Conservation (phyloP, 768 basidiomycete genomes). For the Rhodocollybia butyracea region DNA sequence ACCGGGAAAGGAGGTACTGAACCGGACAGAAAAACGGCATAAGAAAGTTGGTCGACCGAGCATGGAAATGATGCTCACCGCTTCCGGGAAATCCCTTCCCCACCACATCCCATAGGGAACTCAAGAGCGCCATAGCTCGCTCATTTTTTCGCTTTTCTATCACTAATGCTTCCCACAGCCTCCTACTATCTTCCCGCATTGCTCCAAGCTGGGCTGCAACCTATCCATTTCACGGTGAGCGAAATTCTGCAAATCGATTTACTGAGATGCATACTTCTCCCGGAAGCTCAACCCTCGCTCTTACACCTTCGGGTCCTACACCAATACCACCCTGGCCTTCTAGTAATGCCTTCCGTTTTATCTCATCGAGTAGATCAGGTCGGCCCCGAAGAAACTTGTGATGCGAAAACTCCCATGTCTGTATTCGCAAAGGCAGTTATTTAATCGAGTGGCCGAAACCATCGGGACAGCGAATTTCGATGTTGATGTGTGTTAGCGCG, state of each 20-base stretch:
- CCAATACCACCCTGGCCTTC: slow-evolving; percentile 54
- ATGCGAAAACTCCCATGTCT: slow-evolving; percentile 89
- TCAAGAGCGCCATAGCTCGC: slow-evolving; percentile 55
- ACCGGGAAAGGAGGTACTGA: slow-evolving; percentile 45
- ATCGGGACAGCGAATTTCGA: neutral
- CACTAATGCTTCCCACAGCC: slow-evolving; percentile 54
- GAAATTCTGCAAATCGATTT: neutral
- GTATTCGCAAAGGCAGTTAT: neutral
- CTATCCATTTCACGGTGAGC: slow-evolving; percentile 21
- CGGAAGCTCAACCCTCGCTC: slow-evolving; percentile 75
- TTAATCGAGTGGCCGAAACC: too few species aligned
- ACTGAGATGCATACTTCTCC: slow-evolving; percentile 55
- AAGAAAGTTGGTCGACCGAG: neutral
- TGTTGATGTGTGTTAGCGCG: neutral
- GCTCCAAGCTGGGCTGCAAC: slow-evolving; percentile 60
- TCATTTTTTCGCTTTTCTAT: slow-evolving; percentile 61
- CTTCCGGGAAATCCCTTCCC: slow-evolving; percentile 52
- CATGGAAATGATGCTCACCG: slow-evolving; percentile 34
- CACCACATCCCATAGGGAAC: slow-evolving; percentile 60
- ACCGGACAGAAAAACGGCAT: neutral
- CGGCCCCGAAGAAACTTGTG: slow-evolving; percentile 81
- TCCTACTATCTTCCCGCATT: slow-evolving; percentile 70
- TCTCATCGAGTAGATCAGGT: slow-evolving; percentile 79
- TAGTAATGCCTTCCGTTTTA: slow-evolving; percentile 82
- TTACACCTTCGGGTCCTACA: slow-evolving; percentile 24